Percentiles rank a stretch among this genome's conserved stretches.
These are phyloP conservation scores for Obba rivulosa DNA, from an alignment of 768 basidiomycete species.

Conservation along the genomic window DNA sequence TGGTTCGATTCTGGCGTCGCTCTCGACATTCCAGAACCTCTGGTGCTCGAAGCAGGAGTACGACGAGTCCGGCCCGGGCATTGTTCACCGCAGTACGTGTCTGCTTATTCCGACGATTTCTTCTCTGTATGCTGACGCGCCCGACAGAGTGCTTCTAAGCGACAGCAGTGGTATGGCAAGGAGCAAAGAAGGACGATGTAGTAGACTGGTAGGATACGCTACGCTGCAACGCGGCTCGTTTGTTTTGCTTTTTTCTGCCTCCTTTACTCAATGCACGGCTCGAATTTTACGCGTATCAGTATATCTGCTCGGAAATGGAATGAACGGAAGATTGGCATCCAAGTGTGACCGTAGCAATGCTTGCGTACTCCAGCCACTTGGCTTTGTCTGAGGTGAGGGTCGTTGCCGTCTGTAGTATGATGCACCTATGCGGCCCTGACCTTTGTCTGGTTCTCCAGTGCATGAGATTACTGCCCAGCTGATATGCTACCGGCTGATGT, in stretches of 20 bases:
- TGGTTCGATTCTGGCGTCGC: conserved; percentile 45
- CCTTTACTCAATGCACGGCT: conserved; percentile 20
- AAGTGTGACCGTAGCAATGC: no score
- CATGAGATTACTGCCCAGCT: no score
- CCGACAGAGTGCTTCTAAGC: conserved; percentile 30
- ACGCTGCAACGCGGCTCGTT: conserved; percentile 17
- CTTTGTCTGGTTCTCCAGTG: no score
- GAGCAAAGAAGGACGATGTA: conserved; percentile 22
- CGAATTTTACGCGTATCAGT: conserved; percentile 28
- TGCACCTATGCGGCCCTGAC: no score
- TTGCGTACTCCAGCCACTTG: no score
- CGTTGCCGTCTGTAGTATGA: no score
- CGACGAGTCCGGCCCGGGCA: conserved; percentile 50
- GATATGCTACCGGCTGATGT: no score
- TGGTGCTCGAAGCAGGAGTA: conserved; percentile 60
- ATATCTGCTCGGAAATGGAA: no score
- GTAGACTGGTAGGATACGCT: conserved; percentile 21
- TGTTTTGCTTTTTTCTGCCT: conserved; percentile 14
- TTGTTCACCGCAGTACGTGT: conserved; percentile 39
- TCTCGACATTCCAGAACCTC: conserved; percentile 66
- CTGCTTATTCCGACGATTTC: not conserved
- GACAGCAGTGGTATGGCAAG: conserved; percentile 11
- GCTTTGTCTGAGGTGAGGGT: no score
- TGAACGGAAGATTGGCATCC: no score
- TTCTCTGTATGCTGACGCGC: not conserved